Evolutionary conservation across 1,284 basidiomycete species (phyloP), one percentile per base, ranked within the genome.

Genomic region (Trichosporon asahii): DNA sequence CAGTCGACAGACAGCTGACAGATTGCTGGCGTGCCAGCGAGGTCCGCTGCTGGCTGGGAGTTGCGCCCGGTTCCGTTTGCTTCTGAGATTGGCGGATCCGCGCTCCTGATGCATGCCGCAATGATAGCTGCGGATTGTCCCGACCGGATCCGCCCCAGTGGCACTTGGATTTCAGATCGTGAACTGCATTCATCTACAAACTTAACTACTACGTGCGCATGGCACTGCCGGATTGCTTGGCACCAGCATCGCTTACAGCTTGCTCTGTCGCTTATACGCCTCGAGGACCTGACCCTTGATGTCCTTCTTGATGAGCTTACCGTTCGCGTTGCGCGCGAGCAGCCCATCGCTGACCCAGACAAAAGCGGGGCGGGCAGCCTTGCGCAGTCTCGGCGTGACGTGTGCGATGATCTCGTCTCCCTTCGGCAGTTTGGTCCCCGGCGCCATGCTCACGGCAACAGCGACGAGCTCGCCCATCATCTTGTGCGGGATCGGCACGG

Each of bases 381-480:
- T 40, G 2, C 73, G 55, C n/a, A 74, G 73, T 70, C 64, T 65
- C n/a, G 67, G 55, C 2, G 23, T 21, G 29, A 57, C 72, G 3
- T 21, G 44, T 12, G 35, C 18, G 12, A 73, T 67, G 25, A 73
- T 57, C 12, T 66, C 60, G 57, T 68, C 65, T 0, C 66, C 55
- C 2, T 63, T 64, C n/a, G 49, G 49, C 9, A 68, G 65, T 0
- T 33, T 33, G 1, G 44, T 33, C 1, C 61, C 71, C 25, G 57
- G 69, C 7, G n/a, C 76, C 70, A 82, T 73, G 1, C 72, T 70
- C 3, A 82, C 76, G 7, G 78, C 70, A 0, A 75, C 79, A 0
- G 78, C 80, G 14, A 82, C 80, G 5, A 76, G 69, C 67, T 82
- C 81, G 15, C 81, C 81, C 18, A 82, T 72, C 18, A 74, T 61